phyloP scores from a whole-genome alignment of 768 basidiomycete species.

The Termitomyces sp. region DNA sequence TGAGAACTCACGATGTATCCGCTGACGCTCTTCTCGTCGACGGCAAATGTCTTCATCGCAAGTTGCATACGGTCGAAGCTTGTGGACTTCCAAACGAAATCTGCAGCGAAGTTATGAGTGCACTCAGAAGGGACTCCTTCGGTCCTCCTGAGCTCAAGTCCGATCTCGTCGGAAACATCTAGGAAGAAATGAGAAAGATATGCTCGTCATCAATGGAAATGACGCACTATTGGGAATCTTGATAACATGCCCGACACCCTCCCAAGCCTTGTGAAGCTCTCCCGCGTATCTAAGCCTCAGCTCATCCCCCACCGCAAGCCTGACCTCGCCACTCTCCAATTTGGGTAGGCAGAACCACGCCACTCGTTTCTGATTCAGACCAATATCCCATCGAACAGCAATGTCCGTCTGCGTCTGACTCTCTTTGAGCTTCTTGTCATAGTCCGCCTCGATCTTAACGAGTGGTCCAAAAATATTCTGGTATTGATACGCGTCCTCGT shows the following conservation, averaged over 20 bases:
- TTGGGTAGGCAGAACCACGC: slow-evolving; percentile 98
- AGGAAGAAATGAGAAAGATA: slow-evolving; percentile 1
- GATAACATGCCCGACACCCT: slow-evolving; percentile 96
- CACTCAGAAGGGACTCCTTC: slow-evolving; percentile 94
- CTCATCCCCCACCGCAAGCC: slow-evolving; percentile 96
- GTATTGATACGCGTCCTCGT: slow-evolving; percentile 99
- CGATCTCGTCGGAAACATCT: slow-evolving; percentile 99
- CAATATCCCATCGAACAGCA: slow-evolving; percentile 94
- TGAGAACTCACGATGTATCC: slow-evolving; percentile 82
- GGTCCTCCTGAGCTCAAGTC: slow-evolving; percentile 81
- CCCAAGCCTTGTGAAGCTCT: slow-evolving; percentile 90
- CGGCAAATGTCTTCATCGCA: slow-evolving; percentile 99
- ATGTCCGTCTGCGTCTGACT: slow-evolving; percentile 98
- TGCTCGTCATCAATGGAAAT: neutral
- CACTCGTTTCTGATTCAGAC: slow-evolving; percentile 97
- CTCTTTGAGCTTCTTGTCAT: slow-evolving; percentile 96
- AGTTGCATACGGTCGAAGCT: slow-evolving; percentile 99
- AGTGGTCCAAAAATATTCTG: slow-evolving; percentile 99
- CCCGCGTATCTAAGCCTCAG: slow-evolving; percentile 85
- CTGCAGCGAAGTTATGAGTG: slow-evolving; percentile 93
- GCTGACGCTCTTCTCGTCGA: slow-evolving; percentile 98
- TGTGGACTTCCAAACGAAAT: slow-evolving; percentile 99
- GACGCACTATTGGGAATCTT: slow-evolving; percentile 96
- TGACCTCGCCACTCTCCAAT: slow-evolving; percentile 95
- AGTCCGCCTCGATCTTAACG: slow-evolving; percentile 99